Evolutionary conservation across 1,139 yeast species (phyloP).

Genomic region (Lodderomyces metapsilosis): DNA sequence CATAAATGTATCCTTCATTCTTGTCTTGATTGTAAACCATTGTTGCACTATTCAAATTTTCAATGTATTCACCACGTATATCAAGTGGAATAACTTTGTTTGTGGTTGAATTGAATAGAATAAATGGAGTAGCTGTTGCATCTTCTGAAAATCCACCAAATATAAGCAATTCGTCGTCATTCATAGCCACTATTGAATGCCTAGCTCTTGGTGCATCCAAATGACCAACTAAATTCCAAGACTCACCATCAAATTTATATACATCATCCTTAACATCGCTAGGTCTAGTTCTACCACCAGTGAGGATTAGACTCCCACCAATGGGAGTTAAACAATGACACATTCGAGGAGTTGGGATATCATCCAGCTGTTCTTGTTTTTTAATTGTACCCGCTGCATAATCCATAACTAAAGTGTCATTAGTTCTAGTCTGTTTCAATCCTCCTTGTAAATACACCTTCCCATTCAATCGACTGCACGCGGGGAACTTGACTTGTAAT

Average conservation of each 20-base stretch:
- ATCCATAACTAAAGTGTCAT: constrained; percentile 17
- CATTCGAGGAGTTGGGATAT: constrained; percentile 49
- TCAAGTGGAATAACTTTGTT: constrained; percentile 17
- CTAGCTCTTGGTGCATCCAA: constrained; percentile 52
- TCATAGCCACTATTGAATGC: constrained; percentile 46
- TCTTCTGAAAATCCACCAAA: constrained; percentile 37
- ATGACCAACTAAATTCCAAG: constrained; percentile 37
- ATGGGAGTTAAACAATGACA: constrained; percentile 53
- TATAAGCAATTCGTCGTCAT: constrained; percentile 38
- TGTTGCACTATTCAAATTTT: constrained; percentile 28
- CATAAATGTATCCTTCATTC: constrained; percentile 46
- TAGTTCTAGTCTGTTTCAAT: constrained; percentile 42
- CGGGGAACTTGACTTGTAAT: constrained; percentile 47
- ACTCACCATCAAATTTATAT: constrained; percentile 19
- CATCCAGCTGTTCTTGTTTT: neutral
- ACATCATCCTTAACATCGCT: constrained; percentile 38
- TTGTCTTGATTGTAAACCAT: constrained; percentile 28
- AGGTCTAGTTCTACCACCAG: constrained; percentile 75
- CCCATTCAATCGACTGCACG: constrained; percentile 27
- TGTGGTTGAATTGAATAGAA: constrained; percentile 19
- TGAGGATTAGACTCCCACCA: constrained; percentile 32
- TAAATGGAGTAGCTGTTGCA: constrained; percentile 17
- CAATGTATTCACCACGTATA: constrained; percentile 17
- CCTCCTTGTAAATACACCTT: constrained; percentile 54
- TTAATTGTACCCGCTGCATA: constrained; percentile 10